phyloP scores from a whole-genome alignment of 148 eudicot genomes.

The Fagopyrum homotropicum region DNA sequence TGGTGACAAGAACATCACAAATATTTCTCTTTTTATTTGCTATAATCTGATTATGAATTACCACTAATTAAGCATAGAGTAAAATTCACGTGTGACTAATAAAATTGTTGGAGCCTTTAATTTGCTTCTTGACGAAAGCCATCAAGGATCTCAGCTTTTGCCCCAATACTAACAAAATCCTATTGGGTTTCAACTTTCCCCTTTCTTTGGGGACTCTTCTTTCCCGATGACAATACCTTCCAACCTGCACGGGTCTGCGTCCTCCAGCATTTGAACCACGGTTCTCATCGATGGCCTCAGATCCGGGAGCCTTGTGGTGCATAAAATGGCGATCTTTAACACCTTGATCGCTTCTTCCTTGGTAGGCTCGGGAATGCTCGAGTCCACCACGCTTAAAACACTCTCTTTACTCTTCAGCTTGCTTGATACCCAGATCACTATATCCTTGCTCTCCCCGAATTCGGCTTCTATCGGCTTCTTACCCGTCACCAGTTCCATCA shows the following conservation, averaged over 20 bases:
- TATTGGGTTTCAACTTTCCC: constrained; percentile 16
- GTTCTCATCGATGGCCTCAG: constrained; percentile 73
- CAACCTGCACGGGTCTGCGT: constrained; percentile 64
- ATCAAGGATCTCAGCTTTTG: too few species aligned
- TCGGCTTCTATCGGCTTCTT: constrained; percentile 77
- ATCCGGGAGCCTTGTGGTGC: constrained; percentile 57
- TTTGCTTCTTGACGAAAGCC: too few species aligned
- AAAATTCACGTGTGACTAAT: too few species aligned
- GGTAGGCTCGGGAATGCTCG: constrained; percentile 32
- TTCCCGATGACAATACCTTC: constrained; percentile 37
- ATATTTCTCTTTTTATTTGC: too few species aligned
- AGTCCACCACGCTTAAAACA: constrained; percentile 54
- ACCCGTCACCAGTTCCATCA: constrained; percentile 89
- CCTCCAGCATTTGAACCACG: constrained; percentile 87
- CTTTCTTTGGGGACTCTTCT: constrained; percentile 29
- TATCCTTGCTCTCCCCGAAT: constrained; percentile 66
- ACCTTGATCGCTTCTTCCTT: constrained; percentile 66
- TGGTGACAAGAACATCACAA: too few species aligned
- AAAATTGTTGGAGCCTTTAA: too few species aligned
- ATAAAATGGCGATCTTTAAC: constrained; percentile 64
- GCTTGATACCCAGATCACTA: constrained; percentile 73
- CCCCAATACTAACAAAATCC: background rate
- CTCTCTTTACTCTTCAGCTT: constrained; percentile 52
- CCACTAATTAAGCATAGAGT: too few species aligned
- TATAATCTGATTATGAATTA: too few species aligned